A percentile compares a stretch with the other conserved stretches of the same genome.
Evolutionary conservation across 768 basidiomycete species (phyloP).

Genomic region (Lactarius deliciosus): DNA sequence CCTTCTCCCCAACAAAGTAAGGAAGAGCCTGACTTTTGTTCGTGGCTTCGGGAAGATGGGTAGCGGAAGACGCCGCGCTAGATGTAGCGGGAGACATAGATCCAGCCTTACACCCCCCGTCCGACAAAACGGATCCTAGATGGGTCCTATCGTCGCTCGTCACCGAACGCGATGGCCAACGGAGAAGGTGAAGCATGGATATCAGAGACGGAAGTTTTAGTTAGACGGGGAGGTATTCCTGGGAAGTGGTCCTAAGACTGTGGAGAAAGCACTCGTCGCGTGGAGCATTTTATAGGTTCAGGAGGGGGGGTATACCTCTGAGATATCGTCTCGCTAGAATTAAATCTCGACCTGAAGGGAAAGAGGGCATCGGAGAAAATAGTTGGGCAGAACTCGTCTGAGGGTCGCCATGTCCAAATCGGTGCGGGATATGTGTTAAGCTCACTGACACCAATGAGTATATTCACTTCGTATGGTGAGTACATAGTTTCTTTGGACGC

Average conservation of each 20-base stretch:
- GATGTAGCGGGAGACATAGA: slow-evolving; percentile 18
- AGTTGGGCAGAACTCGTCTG: slow-evolving; percentile 1
- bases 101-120: slow-evolving; percentile 2
- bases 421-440: slow-evolving; percentile 10
- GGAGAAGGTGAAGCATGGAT: slow-evolving; percentile 19
- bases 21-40: slow-evolving; percentile 14
- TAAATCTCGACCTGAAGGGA: slow-evolving; percentile 16
- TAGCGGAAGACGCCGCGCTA: slow-evolving; percentile 17
- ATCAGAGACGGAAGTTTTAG: not conserved
- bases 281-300: slow-evolving; percentile 24
- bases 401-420: slow-evolving; percentile 23
- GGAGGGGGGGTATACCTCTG: slow-evolving; percentile 4
- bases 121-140: slow-evolving; percentile 10
- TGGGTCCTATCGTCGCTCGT: slow-evolving; percentile 3
- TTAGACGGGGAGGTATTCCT: slow-evolving; percentile 13
- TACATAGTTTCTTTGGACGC: slow-evolving; percentile 14
- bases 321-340: slow-evolving; percentile 5
- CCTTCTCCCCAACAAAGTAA: slow-evolving; percentile 6
- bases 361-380: slow-evolving; percentile 8
- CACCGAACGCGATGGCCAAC: slow-evolving; percentile 23
- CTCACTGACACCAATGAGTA: slow-evolving; percentile 22
- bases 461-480: slow-evolving; percentile 13
- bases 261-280: slow-evolving; percentile 8
- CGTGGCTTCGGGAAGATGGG: slow-evolving; percentile 21
- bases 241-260: slow-evolving; percentile 13